phyloP scores from a whole-genome alignment of 2,329 filamentous ascomycete species.

The Aspergillus ruber region DNA sequence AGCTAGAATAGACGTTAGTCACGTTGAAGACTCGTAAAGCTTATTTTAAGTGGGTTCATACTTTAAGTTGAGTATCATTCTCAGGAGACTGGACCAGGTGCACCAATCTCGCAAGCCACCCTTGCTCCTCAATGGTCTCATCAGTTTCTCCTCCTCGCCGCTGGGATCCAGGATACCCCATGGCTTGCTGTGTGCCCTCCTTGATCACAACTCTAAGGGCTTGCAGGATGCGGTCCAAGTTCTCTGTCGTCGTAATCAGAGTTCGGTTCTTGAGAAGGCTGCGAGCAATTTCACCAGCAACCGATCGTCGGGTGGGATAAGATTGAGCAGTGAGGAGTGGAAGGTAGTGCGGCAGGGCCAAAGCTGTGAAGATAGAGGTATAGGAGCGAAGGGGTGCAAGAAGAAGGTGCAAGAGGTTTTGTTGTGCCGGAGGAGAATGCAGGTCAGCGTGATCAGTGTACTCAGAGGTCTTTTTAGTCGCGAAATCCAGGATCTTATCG shows the following conservation, averaged over 20 bases:
- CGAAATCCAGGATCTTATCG: conserved; percentile 86
- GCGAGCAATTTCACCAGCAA: conserved; percentile 81
- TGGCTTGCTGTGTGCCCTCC: conserved; percentile 78
- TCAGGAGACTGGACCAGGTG: conserved; percentile 77
- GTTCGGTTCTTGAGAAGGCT: conserved; percentile 78
- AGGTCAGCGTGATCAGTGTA: conserved; percentile 93
- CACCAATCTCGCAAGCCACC: conserved; percentile 87
- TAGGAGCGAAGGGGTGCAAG: conserved; percentile 86
- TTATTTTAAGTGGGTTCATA: conserved; percentile 16
- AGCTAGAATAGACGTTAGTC: conserved; percentile 44
- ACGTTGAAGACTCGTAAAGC: background rate
- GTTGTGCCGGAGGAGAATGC: conserved; percentile 79
- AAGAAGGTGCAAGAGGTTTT: conserved; percentile 82
- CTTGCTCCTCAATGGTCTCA: conserved; percentile 96
- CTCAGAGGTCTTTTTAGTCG: conserved; percentile 76
- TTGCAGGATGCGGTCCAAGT: conserved; percentile 83
- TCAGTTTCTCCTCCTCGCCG: conserved; percentile 80
- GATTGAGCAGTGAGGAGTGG: conserved; percentile 85
- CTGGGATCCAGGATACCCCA: conserved; percentile 73
- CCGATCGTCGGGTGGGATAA: conserved; percentile 82
- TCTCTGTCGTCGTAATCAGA: conserved; percentile 66
- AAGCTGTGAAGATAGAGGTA: conserved; percentile 88
- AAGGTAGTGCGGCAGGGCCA: conserved; percentile 86
- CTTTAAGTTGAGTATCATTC: conserved; percentile 89
- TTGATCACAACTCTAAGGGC: conserved; percentile 87